Evolutionary conservation across 202 grass and related monocot species (phyloP).

Genomic region (Zoysia matrella): DNA sequence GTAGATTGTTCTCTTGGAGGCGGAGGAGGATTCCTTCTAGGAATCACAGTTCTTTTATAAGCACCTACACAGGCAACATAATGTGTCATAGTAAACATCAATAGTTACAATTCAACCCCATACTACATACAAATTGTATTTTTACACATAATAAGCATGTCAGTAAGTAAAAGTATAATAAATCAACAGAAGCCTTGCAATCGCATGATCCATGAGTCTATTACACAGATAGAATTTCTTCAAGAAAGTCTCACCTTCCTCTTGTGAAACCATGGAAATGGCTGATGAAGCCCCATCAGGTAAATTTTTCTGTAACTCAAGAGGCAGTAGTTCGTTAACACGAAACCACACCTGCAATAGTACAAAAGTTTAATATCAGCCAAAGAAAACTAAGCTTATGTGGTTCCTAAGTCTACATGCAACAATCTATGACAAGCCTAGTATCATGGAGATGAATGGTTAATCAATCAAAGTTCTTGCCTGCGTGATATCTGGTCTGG

Average conservation of each 20-base stretch:
- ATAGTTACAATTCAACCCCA: neutral
- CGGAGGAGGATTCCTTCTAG: slow-evolving; percentile 70
- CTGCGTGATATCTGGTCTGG: slow-evolving; percentile 81
- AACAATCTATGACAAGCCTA: slow-evolving; percentile 68
- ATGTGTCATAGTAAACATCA: neutral
- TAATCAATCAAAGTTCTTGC: slow-evolving; percentile 73
- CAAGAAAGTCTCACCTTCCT: slow-evolving; percentile 50
- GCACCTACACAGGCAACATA: slow-evolving; percentile 42
- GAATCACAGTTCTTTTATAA: slow-evolving; percentile 58
- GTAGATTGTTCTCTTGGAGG: slow-evolving; percentile 69
- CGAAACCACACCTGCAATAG: slow-evolving; percentile 76
- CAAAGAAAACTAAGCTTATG: slow-evolving; percentile 37
- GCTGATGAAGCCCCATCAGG: slow-evolving; percentile 57
- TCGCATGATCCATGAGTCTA: slow-evolving; percentile 11
- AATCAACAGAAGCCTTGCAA: slow-evolving; percentile 21
- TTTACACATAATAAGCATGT: slow-evolving; percentile 22
- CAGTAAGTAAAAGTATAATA: neutral
- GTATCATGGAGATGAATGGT: slow-evolving; percentile 61
- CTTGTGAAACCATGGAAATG: slow-evolving; percentile 42
- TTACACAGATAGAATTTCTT: slow-evolving; percentile 37
- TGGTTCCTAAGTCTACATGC: slow-evolving; percentile 53
- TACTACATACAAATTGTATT: neutral
- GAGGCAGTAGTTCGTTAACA: slow-evolving; percentile 76
- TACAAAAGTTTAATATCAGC: slow-evolving; percentile 33
- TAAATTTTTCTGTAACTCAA: slow-evolving; percentile 77